These are phyloP conservation scores for Chrysosporium keratinophilum DNA, from an alignment of 2,329 filamentous ascomycete species.

Conservation along the genomic window DNA sequence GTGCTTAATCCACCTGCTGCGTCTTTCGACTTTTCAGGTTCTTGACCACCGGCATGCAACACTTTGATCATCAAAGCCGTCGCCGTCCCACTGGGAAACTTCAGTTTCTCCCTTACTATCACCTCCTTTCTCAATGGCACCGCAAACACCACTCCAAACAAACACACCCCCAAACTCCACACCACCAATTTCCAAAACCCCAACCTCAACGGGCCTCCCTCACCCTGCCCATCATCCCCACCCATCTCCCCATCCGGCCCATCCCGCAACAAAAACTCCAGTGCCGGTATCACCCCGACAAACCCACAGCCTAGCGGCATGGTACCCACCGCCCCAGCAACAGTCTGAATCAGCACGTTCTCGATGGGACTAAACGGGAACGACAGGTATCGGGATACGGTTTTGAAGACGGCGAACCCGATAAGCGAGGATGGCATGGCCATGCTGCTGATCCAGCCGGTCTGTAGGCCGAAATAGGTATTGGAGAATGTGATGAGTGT, in stretches of 20 bases:
- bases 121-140: constrained; percentile 84
- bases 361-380: constrained; percentile 88
- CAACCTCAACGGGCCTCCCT: constrained; percentile 65
- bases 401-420: constrained; percentile 87
- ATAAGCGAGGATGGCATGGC: constrained; percentile 92
- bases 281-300: constrained; percentile 83
- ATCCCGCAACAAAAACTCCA: constrained; percentile 71
- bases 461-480: constrained; percentile 97
- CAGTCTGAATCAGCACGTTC: constrained; percentile 92
- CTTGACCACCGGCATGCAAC: constrained; percentile 55
- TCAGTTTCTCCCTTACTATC: constrained; percentile 82
- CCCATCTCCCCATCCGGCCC: constrained; percentile 68
- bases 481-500: constrained; percentile 92
- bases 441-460: constrained; percentile 77
- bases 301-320: constrained; percentile 96
- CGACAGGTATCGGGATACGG: constrained; percentile 58
- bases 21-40: constrained; percentile 33
- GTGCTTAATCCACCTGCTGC: constrained; percentile 10
- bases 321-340: constrained; percentile 87
- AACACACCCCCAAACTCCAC: constrained; percentile 87
- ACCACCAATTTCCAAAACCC: constrained; percentile 67
- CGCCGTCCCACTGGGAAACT: constrained; percentile 90
- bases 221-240: constrained; percentile 56
- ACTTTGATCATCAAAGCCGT: constrained; percentile 89
- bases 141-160: constrained; percentile 94